Evolutionary conservation across 176 grass and related monocot species (phyloP).

Genomic region (Juncus inflexus): DNA sequence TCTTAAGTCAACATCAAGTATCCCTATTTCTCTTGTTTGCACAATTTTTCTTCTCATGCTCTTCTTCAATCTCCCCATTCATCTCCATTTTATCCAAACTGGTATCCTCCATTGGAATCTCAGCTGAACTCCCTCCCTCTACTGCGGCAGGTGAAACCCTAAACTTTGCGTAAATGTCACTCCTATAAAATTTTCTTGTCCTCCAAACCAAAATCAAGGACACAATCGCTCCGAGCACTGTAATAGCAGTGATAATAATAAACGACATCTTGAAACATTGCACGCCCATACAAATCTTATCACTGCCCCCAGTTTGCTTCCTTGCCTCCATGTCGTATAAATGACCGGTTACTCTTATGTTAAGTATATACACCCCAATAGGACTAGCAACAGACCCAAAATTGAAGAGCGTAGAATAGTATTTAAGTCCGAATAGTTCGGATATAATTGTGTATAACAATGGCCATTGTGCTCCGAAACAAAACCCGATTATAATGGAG

Average conservation of each 20-base stretch:
- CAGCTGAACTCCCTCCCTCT: background rate
- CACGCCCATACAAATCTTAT: constrained; percentile 34
- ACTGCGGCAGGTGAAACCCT: constrained; percentile 6
- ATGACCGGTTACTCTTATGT: constrained; percentile 41
- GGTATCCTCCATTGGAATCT: background rate
- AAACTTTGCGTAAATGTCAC: constrained; percentile 59
- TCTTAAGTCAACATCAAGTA: too few relatives aligned
- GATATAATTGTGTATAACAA: constrained; percentile 71
- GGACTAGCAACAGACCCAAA: constrained; percentile 65
- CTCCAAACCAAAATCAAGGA: constrained; percentile 59
- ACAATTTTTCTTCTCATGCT: background rate
- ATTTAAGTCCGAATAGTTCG: constrained; percentile 79
- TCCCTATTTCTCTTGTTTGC: constrained; percentile 3
- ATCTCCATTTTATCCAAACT: background rate
- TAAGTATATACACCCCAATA: constrained; percentile 50
- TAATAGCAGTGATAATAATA: constrained; percentile 43
- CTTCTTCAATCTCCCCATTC: background rate
- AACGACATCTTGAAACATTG: constrained; percentile 47
- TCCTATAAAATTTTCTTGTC: constrained; percentile 47
- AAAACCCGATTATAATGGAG: constrained; percentile 64
- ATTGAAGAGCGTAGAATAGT: constrained; percentile 80
- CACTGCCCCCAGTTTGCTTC: constrained; percentile 12
- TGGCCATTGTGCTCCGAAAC: constrained; percentile 77
- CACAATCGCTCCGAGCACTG: constrained; percentile 38
- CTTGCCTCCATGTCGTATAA: constrained; percentile 42